These are phyloP conservation scores for Pythium rishiriense DNA, from an alignment of 352 stramenopile genomes.

Conservation along the genomic window DNA sequence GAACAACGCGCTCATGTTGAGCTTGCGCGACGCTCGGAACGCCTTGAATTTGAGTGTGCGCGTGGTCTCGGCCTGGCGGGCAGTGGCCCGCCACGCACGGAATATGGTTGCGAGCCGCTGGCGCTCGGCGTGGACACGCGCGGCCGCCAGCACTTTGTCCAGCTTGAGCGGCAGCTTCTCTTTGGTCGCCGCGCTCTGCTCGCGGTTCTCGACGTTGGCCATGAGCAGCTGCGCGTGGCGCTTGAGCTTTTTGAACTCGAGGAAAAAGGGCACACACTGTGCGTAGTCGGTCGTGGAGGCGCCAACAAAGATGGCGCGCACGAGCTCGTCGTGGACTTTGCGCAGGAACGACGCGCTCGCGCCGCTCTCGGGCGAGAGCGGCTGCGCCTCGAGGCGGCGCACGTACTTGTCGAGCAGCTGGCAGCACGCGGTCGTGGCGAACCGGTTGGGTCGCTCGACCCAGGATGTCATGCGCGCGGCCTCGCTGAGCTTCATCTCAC, in stretches of 20 bases:
- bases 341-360: slow-evolving; percentile 50
- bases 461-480: slow-evolving; percentile 73
- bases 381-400: slow-evolving; percentile 14
- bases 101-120: slow-evolving; percentile 37
- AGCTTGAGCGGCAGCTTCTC: slow-evolving; percentile 48
- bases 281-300: background rate
- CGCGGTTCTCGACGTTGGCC: slow-evolving; percentile 51
- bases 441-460: slow-evolving; percentile 72
- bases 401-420: slow-evolving; percentile 73
- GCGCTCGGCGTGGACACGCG: slow-evolving; percentile 21
- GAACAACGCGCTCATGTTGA: slow-evolving; percentile 62
- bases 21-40: slow-evolving; percentile 54
- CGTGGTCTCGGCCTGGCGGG: slow-evolving; percentile 38
- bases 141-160: slow-evolving; percentile 35
- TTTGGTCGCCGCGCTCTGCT: slow-evolving; percentile 40
- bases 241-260: slow-evolving; percentile 61
- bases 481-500: slow-evolving; percentile 80
- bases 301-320: slow-evolving; percentile 55
- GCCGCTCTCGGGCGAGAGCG: slow-evolving; percentile 19
- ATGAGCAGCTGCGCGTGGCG: slow-evolving; percentile 51
- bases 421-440: slow-evolving; percentile 71
- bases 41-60: slow-evolving; percentile 63
- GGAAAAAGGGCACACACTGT: slow-evolving; percentile 62
- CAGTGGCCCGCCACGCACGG: slow-evolving; percentile 44
- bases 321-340: slow-evolving; percentile 53